phyloP scores from a whole-genome alignment of 257 asterid genomes.

The Avicennia marina region DNA sequence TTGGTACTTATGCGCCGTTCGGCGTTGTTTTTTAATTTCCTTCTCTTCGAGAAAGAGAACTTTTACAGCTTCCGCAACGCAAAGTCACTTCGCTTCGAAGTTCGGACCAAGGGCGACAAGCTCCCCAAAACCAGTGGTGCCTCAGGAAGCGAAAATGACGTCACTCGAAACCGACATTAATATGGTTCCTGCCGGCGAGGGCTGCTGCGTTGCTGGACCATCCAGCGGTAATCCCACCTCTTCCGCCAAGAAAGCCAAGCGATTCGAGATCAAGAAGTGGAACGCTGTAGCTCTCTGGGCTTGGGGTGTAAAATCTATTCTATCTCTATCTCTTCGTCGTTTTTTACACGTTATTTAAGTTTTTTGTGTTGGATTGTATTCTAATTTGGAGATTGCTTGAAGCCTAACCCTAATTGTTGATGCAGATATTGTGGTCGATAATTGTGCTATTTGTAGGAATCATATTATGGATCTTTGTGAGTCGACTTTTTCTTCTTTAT shows the following conservation, averaged over 20 bases:
- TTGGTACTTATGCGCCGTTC: too few relatives aligned
- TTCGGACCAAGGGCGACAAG: too few relatives aligned
- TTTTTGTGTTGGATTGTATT: not conserved
- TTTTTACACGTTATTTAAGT: not conserved
- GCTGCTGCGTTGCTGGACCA: conserved; percentile 57
- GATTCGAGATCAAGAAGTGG: conserved; percentile 91
- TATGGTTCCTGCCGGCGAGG: conserved; percentile 79
- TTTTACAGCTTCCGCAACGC: too few relatives aligned
- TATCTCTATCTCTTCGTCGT: not conserved
- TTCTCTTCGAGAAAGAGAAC: too few relatives aligned
- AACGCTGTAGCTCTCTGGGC: conserved; percentile 94
- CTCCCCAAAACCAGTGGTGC: too few relatives aligned
- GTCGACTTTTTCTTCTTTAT: conserved; percentile 17
- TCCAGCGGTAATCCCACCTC: conserved; percentile 31
- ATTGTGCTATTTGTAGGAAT: conserved; percentile 93
- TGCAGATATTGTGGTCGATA: conserved; percentile 93
- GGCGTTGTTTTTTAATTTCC: too few relatives aligned
- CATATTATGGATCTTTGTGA: conserved; percentile 98
- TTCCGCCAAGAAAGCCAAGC: conserved; percentile 58
- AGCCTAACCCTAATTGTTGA: conserved; percentile 26
- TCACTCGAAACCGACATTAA: conserved; percentile 66
- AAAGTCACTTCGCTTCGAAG: not conserved
- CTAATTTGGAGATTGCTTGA: not conserved
- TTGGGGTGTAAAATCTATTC: conserved; percentile 50
- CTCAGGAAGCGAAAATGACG: conserved; percentile 39